Evolutionary conservation across 2,329 filamentous ascomycete species (phyloP).

Genomic region (Exophiala lecanii-corni): DNA sequence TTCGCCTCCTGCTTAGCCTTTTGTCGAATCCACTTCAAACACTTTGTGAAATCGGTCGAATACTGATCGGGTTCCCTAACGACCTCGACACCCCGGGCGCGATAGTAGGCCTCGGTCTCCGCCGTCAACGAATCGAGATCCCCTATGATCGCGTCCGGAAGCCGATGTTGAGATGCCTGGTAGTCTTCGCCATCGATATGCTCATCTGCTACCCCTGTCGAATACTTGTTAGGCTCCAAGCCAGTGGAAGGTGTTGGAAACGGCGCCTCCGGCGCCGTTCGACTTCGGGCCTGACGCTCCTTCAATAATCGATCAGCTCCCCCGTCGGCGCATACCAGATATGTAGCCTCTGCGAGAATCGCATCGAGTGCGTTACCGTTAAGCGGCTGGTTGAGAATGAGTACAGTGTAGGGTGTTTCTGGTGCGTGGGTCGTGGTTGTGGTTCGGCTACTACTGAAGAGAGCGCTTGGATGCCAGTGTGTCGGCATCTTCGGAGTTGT

Average conservation of each 20-base stretch:
- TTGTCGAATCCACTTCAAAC: slow-evolving; percentile 54
- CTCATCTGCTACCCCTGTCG: neutral
- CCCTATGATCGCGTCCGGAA: slow-evolving; percentile 72
- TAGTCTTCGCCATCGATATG: neutral
- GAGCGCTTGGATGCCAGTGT: neutral
- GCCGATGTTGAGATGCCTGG: slow-evolving; percentile 30
- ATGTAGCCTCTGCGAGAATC: slow-evolving; percentile 46
- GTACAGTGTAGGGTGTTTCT: slow-evolving; percentile 37
- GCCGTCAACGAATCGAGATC: slow-evolving; percentile 80
- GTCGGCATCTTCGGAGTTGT: neutral
- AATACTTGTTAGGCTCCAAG: too few species aligned
- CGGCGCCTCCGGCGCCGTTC: neutral
- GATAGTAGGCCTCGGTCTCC: slow-evolving; percentile 63
- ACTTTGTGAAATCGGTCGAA: slow-evolving; percentile 88
- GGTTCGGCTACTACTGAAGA: neutral
- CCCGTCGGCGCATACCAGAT: slow-evolving; percentile 80
- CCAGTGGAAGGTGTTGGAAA: slow-evolving; percentile 6
- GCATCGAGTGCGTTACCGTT: slow-evolving; percentile 38
- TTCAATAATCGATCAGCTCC: slow-evolving; percentile 74
- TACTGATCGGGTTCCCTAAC: slow-evolving; percentile 74
- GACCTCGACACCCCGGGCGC: slow-evolving; percentile 55
- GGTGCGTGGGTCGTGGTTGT: neutral
- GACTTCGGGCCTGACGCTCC: slow-evolving; percentile 6
- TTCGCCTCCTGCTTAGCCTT: slow-evolving; percentile 2
- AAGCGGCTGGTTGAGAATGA: slow-evolving; percentile 61